Evolutionary conservation across 345 rosid species (phyloP).

Genomic region (Corchorus olitorius): DNA sequence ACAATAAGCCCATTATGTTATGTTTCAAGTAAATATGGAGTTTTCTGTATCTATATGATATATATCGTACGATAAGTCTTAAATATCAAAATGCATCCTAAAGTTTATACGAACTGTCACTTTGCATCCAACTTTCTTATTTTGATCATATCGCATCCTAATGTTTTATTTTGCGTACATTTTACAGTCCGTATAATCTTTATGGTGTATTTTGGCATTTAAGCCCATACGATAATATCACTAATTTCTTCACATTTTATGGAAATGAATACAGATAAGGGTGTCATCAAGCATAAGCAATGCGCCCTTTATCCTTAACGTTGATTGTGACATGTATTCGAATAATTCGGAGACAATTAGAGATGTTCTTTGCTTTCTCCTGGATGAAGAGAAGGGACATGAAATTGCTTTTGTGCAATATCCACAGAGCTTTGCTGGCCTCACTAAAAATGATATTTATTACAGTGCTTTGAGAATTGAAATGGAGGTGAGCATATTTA

Average conservation of each 20-base stretch:
- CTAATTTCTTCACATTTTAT: neutral
- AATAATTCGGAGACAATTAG: neutral
- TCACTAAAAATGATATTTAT: neutral
- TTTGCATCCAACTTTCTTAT: no score
- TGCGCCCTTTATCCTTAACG: neutral
- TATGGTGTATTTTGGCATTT: no score
- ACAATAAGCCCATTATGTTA: no score
- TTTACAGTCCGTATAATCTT: no score
- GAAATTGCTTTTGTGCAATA: neutral
- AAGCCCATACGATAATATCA: neutral
- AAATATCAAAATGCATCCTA: no score
- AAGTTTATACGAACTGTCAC: no score
- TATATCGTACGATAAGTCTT: no score
- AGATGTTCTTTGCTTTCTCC: neutral
- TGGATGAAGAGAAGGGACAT: slow-evolving; percentile 9
- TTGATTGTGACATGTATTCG: slow-evolving; percentile 5
- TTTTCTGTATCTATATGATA: no score
- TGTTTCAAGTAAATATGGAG: no score
- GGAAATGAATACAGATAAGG: neutral
- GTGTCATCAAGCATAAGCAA: neutral
- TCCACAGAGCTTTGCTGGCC: neutral
- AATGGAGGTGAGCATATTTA: neutral
- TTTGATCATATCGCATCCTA: no score
- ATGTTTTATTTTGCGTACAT: no score
- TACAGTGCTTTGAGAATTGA: neutral